phyloP scores from a whole-genome alignment of 108 stramenopile genomes.

The Cyclotella baltica region DNA sequence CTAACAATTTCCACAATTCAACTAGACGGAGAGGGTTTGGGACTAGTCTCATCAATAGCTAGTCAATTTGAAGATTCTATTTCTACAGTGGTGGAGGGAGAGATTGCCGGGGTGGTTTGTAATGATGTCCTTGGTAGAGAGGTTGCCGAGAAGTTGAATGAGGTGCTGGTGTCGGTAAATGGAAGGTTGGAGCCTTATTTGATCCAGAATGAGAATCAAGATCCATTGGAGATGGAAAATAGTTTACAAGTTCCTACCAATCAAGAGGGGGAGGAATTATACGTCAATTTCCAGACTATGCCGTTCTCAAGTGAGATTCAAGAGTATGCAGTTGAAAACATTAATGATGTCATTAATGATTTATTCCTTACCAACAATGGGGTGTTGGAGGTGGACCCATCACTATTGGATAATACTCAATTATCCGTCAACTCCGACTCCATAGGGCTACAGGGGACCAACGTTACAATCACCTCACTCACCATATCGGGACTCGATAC shows the following conservation, averaged over 20 bases:
- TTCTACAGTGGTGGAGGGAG: conserved; percentile 40
- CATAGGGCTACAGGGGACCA: conserved; percentile 23
- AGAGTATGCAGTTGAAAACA: not conserved
- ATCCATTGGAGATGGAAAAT: conserved; percentile 30
- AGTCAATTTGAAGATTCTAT: conserved; percentile 54
- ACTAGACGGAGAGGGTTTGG: conserved; percentile 47
- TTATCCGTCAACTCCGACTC: not conserved
- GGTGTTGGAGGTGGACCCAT: conserved; percentile 42
- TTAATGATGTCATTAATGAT: conserved; percentile 32
- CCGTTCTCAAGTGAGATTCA: conserved; percentile 5
- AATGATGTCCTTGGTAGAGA: conserved; percentile 45
- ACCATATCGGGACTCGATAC: conserved; percentile 56
- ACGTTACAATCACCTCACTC: conserved; percentile 32
- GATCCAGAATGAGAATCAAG: not conserved
- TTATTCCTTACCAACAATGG: conserved; percentile 47
- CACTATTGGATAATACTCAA: conserved; percentile 7
- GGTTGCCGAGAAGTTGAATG: conserved; percentile 17
- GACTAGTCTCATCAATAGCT: conserved; percentile 46
- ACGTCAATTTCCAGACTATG: conserved; percentile 33
- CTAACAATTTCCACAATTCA: conserved; percentile 51
- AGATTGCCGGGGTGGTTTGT: conserved; percentile 55
- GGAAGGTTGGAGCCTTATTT: conserved; percentile 21
- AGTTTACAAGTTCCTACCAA: conserved; percentile 18
- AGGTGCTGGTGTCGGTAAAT: not conserved
- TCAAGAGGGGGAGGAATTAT: conserved; percentile 10